A percentile compares a stretch with the other conserved stretches of the same genome.
Evolutionary conservation across 768 basidiomycete species (phyloP).

Genomic region (Xerocomellus intermedius): DNA sequence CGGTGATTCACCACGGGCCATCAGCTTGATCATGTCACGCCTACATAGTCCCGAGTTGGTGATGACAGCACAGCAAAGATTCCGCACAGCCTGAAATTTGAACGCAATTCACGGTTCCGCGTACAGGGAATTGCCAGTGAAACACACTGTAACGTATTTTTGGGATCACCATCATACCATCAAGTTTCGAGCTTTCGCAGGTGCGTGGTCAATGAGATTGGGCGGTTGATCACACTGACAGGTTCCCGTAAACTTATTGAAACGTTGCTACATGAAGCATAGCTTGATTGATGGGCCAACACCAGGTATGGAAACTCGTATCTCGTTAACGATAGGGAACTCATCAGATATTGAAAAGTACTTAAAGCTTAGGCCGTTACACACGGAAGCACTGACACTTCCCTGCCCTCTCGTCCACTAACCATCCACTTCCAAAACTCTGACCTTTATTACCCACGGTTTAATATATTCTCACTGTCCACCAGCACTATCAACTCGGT

Average conservation of each 20-base stretch:
- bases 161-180: neutral
- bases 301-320: neutral
- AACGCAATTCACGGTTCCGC: neutral
- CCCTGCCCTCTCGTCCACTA: neutral
- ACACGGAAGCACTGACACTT: neutral
- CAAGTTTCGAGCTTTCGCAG: neutral
- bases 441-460: neutral
- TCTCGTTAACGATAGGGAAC: neutral
- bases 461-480: constrained; percentile 1
- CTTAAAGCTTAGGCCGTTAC: constrained; percentile 8
- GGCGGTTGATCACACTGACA: no score
- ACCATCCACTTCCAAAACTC: neutral
- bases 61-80: no score
- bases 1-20: no score
- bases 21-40: no score
- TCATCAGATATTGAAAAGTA: neutral
- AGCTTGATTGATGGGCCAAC: constrained; percentile 10
- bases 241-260: neutral
- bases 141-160: neutral
- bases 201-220: no score
- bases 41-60: no score
- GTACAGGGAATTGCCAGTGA: no score
- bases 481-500: neutral
- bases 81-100: no score
- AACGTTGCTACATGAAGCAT: constrained; percentile 1